A percentile compares a stretch with the other conserved stretches of the same genome.
Evolutionary conservation across 345 rosid species (phyloP).

Genomic region (Erucastrum elatum): DNA sequence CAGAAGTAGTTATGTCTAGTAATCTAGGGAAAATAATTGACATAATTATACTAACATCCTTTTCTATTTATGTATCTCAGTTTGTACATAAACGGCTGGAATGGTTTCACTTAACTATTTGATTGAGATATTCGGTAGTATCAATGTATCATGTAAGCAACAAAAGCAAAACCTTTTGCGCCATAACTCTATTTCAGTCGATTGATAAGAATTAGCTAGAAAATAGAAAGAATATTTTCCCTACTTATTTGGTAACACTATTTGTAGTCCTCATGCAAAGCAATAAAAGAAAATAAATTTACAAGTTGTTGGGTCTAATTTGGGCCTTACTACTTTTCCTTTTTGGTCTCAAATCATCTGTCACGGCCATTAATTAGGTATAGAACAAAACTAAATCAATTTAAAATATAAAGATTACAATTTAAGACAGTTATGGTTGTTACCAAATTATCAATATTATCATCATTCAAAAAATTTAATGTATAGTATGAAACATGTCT

Average conservation of each 20-base stretch:
- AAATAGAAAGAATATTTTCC: not conserved
- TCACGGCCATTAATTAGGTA: not conserved
- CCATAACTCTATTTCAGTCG: not conserved
- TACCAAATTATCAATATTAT: no score
- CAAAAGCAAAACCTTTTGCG: not conserved
- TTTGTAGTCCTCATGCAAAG: not conserved
- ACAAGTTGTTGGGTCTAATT: slow-evolving; percentile 7
- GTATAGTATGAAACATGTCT: not conserved
- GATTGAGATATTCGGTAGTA: not conserved
- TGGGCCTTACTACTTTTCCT: not conserved
- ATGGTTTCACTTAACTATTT: not conserved
- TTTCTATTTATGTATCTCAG: not conserved
- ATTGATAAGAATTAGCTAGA: not conserved
- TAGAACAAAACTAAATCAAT: not conserved
- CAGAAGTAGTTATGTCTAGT: not conserved
- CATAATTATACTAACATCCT: not conserved
- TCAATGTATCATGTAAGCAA: not conserved
- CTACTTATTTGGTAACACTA: not conserved
- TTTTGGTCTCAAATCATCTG: not conserved
- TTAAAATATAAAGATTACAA: not conserved
- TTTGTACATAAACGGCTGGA: not conserved
- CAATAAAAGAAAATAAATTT: not conserved
- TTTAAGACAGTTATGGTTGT: not conserved
- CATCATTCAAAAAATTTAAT: not conserved
- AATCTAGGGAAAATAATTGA: not conserved